Percentiles rank a stretch among this genome's conserved stretches.
Evolutionary conservation across 208 protist species (phyloP).

Genomic region (Wallacemonas sp.): DNA sequence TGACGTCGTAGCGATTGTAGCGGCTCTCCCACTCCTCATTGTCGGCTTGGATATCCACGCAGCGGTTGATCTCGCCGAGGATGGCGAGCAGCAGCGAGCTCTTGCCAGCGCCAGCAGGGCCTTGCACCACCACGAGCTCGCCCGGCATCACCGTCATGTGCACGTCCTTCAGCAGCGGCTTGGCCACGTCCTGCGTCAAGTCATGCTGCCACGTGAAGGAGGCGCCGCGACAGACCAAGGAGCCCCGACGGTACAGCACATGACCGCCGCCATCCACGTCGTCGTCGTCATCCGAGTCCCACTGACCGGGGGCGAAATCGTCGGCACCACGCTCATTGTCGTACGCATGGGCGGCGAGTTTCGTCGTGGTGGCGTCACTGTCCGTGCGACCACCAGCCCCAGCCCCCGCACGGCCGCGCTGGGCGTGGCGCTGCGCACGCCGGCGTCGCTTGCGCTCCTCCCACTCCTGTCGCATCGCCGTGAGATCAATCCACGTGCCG

Average conservation of each 20-base stretch:
- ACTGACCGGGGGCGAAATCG: constrained; percentile 7
- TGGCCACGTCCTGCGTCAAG: constrained; percentile 39
- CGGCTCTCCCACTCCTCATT: background rate
- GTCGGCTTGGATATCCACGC: constrained; percentile 24
- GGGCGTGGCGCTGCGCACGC: constrained; percentile 9
- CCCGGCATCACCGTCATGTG: constrained; percentile 59
- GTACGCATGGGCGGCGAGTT: background rate
- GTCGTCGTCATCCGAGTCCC: constrained; percentile 17
- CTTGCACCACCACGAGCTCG: constrained; percentile 78
- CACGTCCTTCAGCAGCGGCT: constrained; percentile 53
- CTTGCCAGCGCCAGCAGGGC: constrained; percentile 81
- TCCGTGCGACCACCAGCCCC: background rate
- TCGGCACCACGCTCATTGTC: background rate
- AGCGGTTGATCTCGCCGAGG: constrained; percentile 76
- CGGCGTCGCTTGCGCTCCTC: constrained; percentile 10
- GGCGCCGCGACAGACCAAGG: constrained; percentile 58
- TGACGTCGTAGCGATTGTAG: constrained; percentile 9
- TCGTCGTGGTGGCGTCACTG: background rate
- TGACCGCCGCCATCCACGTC: constrained; percentile 2
- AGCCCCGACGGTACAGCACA: constrained; percentile 44
- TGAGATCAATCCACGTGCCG: constrained; percentile 63
- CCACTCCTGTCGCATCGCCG: constrained; percentile 35
- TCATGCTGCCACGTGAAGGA: constrained; percentile 81
- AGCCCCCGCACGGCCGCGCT: background rate
- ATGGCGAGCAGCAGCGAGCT: constrained; percentile 72